Evolutionary conservation across 257 asterid species (phyloP).

Genomic region (Penstemon newberryi): DNA sequence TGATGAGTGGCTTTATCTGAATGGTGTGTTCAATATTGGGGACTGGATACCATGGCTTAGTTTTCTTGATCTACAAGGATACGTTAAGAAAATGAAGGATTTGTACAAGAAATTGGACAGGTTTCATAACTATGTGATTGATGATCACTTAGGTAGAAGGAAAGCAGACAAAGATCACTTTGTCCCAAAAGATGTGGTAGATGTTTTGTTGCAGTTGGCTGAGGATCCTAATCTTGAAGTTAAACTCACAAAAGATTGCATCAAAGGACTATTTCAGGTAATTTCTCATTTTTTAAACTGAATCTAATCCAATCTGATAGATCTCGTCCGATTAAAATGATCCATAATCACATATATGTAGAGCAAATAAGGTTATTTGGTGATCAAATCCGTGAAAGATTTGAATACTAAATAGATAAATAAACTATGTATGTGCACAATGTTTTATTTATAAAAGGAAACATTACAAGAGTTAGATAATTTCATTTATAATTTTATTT

Average conservation of each 20-base stretch:
- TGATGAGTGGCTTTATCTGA: slow-evolving; percentile 41
- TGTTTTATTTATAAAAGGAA: too few relatives aligned
- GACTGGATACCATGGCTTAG: slow-evolving; percentile 57
- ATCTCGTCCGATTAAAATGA: too few relatives aligned
- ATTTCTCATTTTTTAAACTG: neutral
- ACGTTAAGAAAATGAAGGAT: slow-evolving; percentile 44
- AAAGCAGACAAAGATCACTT: neutral
- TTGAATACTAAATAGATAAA: neutral
- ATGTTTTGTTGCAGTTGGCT: slow-evolving; percentile 27
- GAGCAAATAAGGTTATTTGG: slow-evolving; percentile 5
- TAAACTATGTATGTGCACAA: neutral
- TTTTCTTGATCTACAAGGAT: slow-evolving; percentile 44
- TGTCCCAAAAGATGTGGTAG: slow-evolving; percentile 24
- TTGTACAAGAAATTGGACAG: slow-evolving; percentile 32
- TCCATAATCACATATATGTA: slow-evolving; percentile 14
- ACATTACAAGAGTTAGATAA: neutral
- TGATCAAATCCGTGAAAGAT: slow-evolving; percentile 25
- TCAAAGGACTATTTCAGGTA: slow-evolving; percentile 39
- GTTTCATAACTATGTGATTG: slow-evolving; percentile 33
- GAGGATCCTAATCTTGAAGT: slow-evolving; percentile 37
- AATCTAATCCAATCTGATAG: too few relatives aligned
- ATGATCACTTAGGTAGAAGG: slow-evolving; percentile 27
- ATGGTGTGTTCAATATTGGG: slow-evolving; percentile 40
- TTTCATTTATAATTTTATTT: neutral
- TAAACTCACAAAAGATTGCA: slow-evolving; percentile 32